Percentiles rank a stretch among this genome's conserved stretches.
Evolutionary conservation across 73 alveolate species (phyloP).

Genomic region (Effrenium voratum): DNA sequence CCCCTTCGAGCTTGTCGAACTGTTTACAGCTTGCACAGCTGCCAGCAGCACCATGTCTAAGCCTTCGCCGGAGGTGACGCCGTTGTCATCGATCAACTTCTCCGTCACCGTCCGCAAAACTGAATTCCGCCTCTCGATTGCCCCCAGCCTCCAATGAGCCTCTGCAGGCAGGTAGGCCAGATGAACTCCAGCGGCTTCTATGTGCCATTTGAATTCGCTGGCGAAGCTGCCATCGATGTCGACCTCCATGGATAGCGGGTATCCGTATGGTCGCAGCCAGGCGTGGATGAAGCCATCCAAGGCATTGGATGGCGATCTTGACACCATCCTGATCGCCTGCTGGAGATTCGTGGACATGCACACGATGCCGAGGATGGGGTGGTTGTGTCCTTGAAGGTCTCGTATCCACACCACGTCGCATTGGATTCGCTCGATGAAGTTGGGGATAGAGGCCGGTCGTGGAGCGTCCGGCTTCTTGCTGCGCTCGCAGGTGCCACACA

Average conservation of each 20-base stretch:
- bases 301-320: neutral
- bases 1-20: neutral
- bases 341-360: too few relatives aligned
- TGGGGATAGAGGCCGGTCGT: conserved; percentile 5
- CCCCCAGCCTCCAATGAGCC: neutral
- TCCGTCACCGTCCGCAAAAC: neutral
- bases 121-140: conserved; percentile 7
- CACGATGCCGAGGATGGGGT: neutral
- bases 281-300: neutral
- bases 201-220: neutral
- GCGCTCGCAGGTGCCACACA: neutral
- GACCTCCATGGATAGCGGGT: neutral
- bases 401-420: neutral
- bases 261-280: neutral
- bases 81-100: neutral
- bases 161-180: neutral
- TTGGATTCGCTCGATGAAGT: neutral
- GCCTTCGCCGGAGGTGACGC: neutral
- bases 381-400: neutral
- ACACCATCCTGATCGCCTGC: neutral
- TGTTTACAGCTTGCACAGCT: neutral
- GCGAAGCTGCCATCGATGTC: neutral
- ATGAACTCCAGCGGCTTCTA: neutral
- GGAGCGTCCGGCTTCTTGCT: neutral
- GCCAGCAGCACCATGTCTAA: neutral